Base-by-base conservation (phyloP, 2,329 filamentous ascomycete genomes). In the Pestalotiopsis sp. region DNA sequence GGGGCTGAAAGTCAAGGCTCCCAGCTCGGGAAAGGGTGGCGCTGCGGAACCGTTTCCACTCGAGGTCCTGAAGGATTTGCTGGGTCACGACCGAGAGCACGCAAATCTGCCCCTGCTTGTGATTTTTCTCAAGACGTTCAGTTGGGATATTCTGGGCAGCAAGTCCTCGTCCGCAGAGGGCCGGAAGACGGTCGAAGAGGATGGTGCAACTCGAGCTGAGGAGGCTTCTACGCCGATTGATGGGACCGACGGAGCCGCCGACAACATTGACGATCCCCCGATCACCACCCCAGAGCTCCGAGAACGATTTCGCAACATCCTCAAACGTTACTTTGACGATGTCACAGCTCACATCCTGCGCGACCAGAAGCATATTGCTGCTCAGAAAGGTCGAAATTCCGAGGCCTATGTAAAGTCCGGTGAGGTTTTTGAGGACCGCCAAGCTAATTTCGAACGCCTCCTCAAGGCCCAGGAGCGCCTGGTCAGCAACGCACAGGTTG, bases 401-500 rank as follows among this genome's bases (percentile, higher is more conserved):
- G 96, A 99, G 80, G 96, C 95, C 5, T 99, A 99, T 75, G 95
- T 99, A 75, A 98, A 98, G 77, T 98, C 96, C 49, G 96, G 96
- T 2, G 96, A 99, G 78, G 95, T 99, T 4, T 98, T 99, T 72
- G 96, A 99, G 78, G 96, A 99, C 77, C 92, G 96, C 64, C 96
- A 99, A 78, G 90, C 94, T 66, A 98, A 95, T 77, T 97, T 97
- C 73, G 97, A 99, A 79, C 98, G 95, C 80, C 92, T 96, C 74
- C 86, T 95, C 68, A 99, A 98, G 80, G 87, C 92, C 0, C 94
- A 98, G 77, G 96, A 99, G 78, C 94, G 95, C 72, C 87, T 99
- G 3, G 86, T 97, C 31, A 85, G 93, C 25, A 98, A 97, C 79
- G 94, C 95, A 0, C 97, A 99, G 77, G 89, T 95, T 20, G 86